A percentile compares a stretch with the other conserved stretches of the same genome.
Conservation (phyloP, 257 asterid species). For the Nyctanthes arbortristis region DNA sequence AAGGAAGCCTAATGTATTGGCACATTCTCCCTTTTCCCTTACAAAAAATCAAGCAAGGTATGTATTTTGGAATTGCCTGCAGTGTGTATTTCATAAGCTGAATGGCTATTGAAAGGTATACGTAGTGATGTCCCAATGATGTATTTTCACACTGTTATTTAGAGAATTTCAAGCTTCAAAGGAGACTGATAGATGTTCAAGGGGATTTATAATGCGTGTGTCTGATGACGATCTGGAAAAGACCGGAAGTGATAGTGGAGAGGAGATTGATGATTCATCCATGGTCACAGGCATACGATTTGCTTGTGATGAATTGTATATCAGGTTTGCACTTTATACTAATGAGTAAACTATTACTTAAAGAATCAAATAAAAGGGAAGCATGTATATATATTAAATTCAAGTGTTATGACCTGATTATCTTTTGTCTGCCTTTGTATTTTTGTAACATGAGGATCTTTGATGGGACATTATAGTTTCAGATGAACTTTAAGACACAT, state of each 20-base stretch:
- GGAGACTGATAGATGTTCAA: slow-evolving; percentile 24
- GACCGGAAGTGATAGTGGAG: slow-evolving; percentile 41
- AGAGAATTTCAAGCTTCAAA: slow-evolving; percentile 47
- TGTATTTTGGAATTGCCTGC: slow-evolving; percentile 2
- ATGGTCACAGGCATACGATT: slow-evolving; percentile 52
- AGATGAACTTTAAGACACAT: neutral
- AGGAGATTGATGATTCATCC: slow-evolving; percentile 31
- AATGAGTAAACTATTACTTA: neutral
- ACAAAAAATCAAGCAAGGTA: slow-evolving; percentile 56
- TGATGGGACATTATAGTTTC: neutral
- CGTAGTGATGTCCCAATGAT: slow-evolving; percentile 13
- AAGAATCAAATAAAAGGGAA: slow-evolving; percentile 2
- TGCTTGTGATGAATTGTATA: slow-evolving; percentile 49
- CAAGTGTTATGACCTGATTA: neutral
- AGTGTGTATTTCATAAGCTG: neutral
- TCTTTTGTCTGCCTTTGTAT: neutral
- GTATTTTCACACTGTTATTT: slow-evolving; percentile 17
- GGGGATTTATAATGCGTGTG: slow-evolving; percentile 61
- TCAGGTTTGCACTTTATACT: slow-evolving; percentile 47
- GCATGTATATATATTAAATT: neutral
- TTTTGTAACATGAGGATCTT: neutral
- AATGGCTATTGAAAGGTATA: no score
- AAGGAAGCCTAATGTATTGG: slow-evolving; percentile 33
- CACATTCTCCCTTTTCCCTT: slow-evolving; percentile 42
- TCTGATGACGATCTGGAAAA: slow-evolving; percentile 42